Evolutionary conservation across 2,329 filamentous ascomycete species (phyloP).

Genomic region (Alternaria conjuncta): DNA sequence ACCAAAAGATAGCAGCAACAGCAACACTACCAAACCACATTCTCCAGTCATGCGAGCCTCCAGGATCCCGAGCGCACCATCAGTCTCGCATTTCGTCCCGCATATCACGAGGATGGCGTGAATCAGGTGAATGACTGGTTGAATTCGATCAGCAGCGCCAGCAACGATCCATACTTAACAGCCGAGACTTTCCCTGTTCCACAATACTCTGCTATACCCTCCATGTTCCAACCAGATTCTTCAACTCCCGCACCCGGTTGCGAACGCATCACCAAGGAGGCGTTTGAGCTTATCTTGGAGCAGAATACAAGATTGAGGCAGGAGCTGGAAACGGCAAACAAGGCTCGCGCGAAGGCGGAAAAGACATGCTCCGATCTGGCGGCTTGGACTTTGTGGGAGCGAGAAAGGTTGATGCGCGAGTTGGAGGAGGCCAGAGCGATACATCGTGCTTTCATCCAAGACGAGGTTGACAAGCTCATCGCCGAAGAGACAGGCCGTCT

Average conservation of each 20-base stretch:
- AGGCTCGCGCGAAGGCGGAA: background rate
- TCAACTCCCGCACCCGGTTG: background rate
- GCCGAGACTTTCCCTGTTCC: background rate
- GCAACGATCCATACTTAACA: background rate
- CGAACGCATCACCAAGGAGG: background rate
- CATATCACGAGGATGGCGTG: background rate
- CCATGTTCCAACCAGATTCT: background rate
- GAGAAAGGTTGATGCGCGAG: background rate
- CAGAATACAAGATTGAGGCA: background rate
- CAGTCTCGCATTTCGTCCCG: background rate
- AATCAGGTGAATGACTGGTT: background rate
- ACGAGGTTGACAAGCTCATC: background rate
- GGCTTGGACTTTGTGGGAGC: conserved; percentile 2
- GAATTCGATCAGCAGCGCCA: background rate
- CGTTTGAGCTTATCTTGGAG: background rate
- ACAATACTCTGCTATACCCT: background rate
- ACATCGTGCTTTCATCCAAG: background rate
- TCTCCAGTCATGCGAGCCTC: background rate
- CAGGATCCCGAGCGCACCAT: background rate
- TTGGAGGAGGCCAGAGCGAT: background rate
- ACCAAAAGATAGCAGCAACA: background rate
- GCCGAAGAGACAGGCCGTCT: background rate
- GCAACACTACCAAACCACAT: background rate
- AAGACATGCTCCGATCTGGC: conserved; percentile 2
- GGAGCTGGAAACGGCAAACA: background rate